Evolutionary conservation across 495 filamentous ascomycete species (phyloP).

Genomic region (Tuber indicum): DNA sequence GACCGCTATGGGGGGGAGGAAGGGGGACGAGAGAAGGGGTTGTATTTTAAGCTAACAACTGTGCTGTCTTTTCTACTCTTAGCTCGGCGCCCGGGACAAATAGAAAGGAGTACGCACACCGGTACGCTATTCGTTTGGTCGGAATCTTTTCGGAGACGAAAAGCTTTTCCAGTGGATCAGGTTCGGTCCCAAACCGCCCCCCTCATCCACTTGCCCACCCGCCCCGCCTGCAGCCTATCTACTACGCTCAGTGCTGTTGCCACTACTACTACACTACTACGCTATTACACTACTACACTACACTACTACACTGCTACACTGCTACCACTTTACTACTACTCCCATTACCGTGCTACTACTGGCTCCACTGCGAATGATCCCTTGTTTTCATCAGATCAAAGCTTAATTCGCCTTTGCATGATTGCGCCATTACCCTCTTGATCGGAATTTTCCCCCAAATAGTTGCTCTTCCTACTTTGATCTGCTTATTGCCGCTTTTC

Average conservation of each 20-base stretch:
- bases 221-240: background rate
- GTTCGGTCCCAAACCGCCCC: background rate
- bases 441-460: background rate
- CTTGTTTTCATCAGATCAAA: slow-evolving; percentile 1
- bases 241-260: background rate
- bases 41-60: background rate
- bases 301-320: background rate
- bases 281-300: background rate
- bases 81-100: background rate
- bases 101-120: background rate
- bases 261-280: background rate
- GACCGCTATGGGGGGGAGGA: background rate
- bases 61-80: background rate
- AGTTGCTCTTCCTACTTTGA: background rate
- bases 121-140: background rate
- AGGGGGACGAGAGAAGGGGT: background rate
- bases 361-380: background rate
- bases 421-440: background rate
- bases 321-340: no score
- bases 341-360: background rate
- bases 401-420: background rate
- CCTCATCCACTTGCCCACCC: background rate
- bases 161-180: background rate
- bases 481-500: background rate
- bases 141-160: background rate